Evolutionary conservation across 2,329 filamentous ascomycete genomes (phyloP).

Genomic region (Alternaria dauci): DNA sequence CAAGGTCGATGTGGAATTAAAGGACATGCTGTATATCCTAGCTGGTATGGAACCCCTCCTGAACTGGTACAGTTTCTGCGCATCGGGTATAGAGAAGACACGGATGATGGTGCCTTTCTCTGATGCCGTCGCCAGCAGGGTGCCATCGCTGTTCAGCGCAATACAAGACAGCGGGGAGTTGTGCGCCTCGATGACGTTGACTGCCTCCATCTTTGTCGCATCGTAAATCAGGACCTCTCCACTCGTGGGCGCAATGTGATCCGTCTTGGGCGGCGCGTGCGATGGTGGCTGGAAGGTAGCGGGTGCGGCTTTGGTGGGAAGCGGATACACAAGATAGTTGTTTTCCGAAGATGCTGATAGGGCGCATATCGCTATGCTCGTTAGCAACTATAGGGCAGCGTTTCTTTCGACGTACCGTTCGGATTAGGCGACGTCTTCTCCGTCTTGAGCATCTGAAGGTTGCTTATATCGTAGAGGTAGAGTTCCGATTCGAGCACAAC

Average conservation of each 20-base stretch:
- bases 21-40: slow-evolving; percentile 98
- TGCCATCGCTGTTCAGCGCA: slow-evolving; percentile 90
- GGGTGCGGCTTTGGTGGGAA: slow-evolving; percentile 71
- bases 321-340: slow-evolving; percentile 92
- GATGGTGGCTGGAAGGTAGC: slow-evolving; percentile 68
- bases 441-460: slow-evolving; percentile 93
- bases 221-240: slow-evolving; percentile 96
- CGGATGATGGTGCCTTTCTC: slow-evolving; percentile 98
- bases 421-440: slow-evolving; percentile 95
- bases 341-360: slow-evolving; percentile 94
- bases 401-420: slow-evolving; percentile 61
- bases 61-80: slow-evolving; percentile 95
- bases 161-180: slow-evolving; percentile 90
- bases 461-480: slow-evolving; percentile 98
- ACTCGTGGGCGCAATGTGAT: slow-evolving; percentile 82
- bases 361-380: slow-evolving; percentile 76
- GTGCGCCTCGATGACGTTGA: slow-evolving; percentile 96
- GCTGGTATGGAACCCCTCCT: slow-evolving; percentile 93
- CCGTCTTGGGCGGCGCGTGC: slow-evolving; percentile 81
- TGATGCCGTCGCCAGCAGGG: slow-evolving; percentile 88
- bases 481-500: slow-evolving; percentile 96
- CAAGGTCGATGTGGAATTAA: slow-evolving; percentile 91
- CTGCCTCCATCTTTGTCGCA: slow-evolving; percentile 84
- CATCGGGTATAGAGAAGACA: slow-evolving; percentile 90
- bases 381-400: slow-evolving; percentile 22